Percentiles rank a stretch among this genome's conserved stretches.
Evolutionary conservation across 805 yeast genomes (phyloP).

Genomic region (Zygosaccharomyces lentus): DNA sequence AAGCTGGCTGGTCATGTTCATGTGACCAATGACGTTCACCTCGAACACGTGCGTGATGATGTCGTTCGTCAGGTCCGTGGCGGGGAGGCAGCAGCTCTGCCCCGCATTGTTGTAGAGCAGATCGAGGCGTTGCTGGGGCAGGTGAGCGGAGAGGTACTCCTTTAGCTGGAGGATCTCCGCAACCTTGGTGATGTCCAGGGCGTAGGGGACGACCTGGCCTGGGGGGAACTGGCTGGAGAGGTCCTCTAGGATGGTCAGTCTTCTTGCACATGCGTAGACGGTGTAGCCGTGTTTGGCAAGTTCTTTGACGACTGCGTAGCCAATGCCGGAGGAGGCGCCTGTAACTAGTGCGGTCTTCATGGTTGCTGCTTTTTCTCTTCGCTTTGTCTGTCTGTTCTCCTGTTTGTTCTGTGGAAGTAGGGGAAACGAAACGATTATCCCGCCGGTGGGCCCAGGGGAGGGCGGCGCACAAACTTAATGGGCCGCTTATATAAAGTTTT

Average conservation of each 20-base stretch:
- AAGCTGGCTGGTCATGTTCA: constrained; percentile 58
- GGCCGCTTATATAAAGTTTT: not conserved
- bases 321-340: constrained; percentile 61
- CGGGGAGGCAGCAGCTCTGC: constrained; percentile 67
- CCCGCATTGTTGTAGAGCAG: constrained; percentile 74
- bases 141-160: constrained; percentile 38
- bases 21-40: constrained; percentile 69
- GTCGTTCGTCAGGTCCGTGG: constrained; percentile 58
- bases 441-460: not conserved
- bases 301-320: constrained; percentile 44
- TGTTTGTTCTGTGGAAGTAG: not conserved
- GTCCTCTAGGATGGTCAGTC: constrained; percentile 54
- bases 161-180: constrained; percentile 46
- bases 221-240: constrained; percentile 32
- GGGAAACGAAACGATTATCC: no score
- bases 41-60: constrained; percentile 48
- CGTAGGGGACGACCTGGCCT: constrained; percentile 42
- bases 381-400: not conserved
- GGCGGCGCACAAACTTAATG: not conserved
- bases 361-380: not conserved
- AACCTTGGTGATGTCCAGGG: constrained; percentile 54
- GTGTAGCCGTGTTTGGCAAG: constrained; percentile 49
- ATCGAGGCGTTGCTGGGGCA: constrained; percentile 50
- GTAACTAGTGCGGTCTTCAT: constrained; percentile 49
- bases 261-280: constrained; percentile 73